These are phyloP conservation scores for Aspergillus ostianus DNA, from an alignment of 495 filamentous ascomycete species.

Conservation along the genomic window DNA sequence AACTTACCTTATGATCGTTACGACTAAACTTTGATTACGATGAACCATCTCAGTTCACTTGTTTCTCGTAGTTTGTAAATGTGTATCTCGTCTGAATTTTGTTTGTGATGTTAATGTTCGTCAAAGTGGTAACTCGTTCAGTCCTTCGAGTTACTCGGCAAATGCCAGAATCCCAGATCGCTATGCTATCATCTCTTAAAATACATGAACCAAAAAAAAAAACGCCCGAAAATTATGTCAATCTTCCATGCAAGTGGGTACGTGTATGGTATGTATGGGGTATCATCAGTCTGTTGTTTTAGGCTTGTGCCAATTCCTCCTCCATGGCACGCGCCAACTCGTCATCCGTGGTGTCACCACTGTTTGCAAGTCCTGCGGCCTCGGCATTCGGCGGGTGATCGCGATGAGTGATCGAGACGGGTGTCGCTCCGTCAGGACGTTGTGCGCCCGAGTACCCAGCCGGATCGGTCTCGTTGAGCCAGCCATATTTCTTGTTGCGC, in stretches of 20 bases:
- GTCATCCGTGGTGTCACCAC: slow-evolving; percentile 11
- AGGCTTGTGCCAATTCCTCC: slow-evolving; percentile 22
- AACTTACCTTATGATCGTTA: background rate
- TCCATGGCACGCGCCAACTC: slow-evolving; percentile 28
- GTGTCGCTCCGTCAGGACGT: background rate
- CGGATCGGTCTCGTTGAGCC: slow-evolving; percentile 17
- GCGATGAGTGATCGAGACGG: background rate
- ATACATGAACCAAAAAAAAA: background rate
- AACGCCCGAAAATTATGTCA: background rate
- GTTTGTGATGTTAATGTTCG: background rate
- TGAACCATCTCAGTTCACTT: background rate
- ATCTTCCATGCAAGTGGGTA: background rate
- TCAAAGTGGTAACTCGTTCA: background rate
- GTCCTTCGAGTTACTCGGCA: background rate
- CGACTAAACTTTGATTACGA: background rate
- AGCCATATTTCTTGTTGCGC: slow-evolving; percentile 26
- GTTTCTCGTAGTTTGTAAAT: too few species aligned
- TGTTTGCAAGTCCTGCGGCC: background rate
- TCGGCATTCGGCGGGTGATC: background rate
- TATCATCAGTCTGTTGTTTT: slow-evolving; percentile 5
- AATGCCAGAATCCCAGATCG: background rate
- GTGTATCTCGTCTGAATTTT: background rate
- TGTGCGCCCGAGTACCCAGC: background rate
- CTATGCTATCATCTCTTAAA: slow-evolving; percentile 5
- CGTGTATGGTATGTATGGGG: background rate